Conservation (phyloP, 805 yeast species). For the Wickerhamiella qilinensis region DNA sequence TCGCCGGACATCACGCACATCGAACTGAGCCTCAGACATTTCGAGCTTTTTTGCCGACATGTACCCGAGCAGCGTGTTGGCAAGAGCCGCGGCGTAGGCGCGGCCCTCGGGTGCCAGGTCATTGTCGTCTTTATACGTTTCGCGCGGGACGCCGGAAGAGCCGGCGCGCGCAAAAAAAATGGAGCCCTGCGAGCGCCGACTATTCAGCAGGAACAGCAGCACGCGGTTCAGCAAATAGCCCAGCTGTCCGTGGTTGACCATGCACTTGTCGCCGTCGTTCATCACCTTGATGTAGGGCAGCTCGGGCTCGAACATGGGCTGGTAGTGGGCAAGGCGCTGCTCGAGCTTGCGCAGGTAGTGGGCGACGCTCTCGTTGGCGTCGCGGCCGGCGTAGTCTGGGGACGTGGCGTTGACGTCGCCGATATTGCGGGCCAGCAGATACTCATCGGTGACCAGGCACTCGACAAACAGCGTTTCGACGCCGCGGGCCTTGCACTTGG, state of each 20-base stretch:
- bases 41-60: constrained; percentile 11
- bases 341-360: constrained; percentile 65
- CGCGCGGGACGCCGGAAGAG: constrained; percentile 30
- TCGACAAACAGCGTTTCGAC: constrained; percentile 81
- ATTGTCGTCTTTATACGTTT: constrained; percentile 60
- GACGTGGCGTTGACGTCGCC: constrained; percentile 64
- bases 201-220: constrained; percentile 81
- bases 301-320: constrained; percentile 40
- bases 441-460: constrained; percentile 60
- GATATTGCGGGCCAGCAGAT: constrained; percentile 57
- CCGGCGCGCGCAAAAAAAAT: constrained; percentile 68
- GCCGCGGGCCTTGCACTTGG: constrained; percentile 35
- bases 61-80: constrained; percentile 35
- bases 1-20: background rate
- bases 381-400: constrained; percentile 74
- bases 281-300: constrained; percentile 70
- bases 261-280: constrained; percentile 76
- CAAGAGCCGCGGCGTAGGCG: constrained; percentile 47
- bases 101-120: constrained; percentile 62
- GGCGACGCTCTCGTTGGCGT: constrained; percentile 48
- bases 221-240: constrained; percentile 86
- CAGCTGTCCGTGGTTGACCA: constrained; percentile 63
- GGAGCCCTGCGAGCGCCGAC: constrained; percentile 72
- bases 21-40: background rate
- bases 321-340: constrained; percentile 51